Evolutionary conservation across 2,329 filamentous ascomycete species (phyloP), one percentile per base, ranked within the genome.

Genomic region (Monilinia fructicola): DNA sequence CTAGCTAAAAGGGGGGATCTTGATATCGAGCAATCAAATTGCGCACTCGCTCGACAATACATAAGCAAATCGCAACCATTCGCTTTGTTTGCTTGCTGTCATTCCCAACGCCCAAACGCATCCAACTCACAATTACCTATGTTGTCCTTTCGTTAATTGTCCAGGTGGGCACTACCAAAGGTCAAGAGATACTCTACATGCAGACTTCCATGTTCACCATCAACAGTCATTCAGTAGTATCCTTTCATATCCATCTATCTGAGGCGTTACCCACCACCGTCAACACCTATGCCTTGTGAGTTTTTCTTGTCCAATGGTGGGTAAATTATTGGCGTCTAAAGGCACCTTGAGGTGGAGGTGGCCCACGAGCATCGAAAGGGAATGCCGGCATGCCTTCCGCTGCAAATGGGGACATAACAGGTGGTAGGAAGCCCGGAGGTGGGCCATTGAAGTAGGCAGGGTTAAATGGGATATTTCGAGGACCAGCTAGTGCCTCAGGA

Each of bases 341-440:
- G 44, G 75, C 75, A 42, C 81, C 81, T 21, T 82, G 80, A 38
- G 83, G 83, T 62, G 83, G 83, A 77, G 85, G 83, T 26, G 67
- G 67, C 14, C 56, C 58, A 35, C 83, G 81, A 54, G 79, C 82
- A 71, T 87, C 85, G 72, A 85, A 87, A 2, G 81, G 81, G 7
- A 85, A 87, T 2, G 81, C 80, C 1, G 77, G 78, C 68, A 83
- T 78, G 3, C 77, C 78, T 9, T 85, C 84, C 31, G 80, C 85
- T 23, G 64, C 46, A 73, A 86, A 88, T 16, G 82, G 84, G 55
- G 79, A 81, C 74, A 87, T 83, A 14, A 81, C 83, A 2, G 83
- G 85, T 6, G 80, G 81, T 74, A 87, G 79, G 72, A 85, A 86
- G 23, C 81, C 83, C 6, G 79, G 79, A 9, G 81, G 82, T 40